A percentile compares a stretch with the other conserved stretches of the same genome.
phyloP scores from a whole-genome alignment of 1,284 basidiomycete genomes.

The Gomphus bonarii region DNA sequence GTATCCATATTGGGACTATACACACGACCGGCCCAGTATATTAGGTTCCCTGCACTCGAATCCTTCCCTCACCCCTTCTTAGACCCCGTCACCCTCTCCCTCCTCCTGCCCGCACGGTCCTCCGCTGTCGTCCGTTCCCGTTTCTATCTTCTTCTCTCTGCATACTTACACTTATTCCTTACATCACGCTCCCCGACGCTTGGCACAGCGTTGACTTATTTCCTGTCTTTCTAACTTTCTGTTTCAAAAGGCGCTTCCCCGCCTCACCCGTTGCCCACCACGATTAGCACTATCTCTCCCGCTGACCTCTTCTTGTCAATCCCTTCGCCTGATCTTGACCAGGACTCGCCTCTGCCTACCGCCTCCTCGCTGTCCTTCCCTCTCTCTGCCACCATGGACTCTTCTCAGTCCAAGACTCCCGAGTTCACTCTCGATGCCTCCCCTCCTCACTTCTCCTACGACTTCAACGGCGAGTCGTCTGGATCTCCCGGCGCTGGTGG shows the following conservation, averaged over 20 bases:
- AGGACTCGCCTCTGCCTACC: not conserved
- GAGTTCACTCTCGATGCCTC: conserved; percentile 6
- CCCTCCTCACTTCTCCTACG: conserved; percentile 5
- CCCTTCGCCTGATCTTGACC: not conserved
- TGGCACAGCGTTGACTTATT: not conserved
- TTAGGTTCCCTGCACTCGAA: not conserved
- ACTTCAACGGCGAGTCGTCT: conserved; percentile 2
- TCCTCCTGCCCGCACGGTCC: not conserved
- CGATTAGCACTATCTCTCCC: conserved; percentile 8
- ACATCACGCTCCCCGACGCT: not conserved
- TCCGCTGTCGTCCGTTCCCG: not conserved
- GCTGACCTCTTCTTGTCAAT: conserved; percentile 5
- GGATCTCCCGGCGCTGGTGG: not conserved
- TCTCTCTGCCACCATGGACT: conserved; percentile 1
- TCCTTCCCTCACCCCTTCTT: not conserved
- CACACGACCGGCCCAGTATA: not conserved
- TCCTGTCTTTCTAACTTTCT: not conserved
- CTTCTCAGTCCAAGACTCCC: conserved; percentile 3
- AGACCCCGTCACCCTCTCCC: not conserved
- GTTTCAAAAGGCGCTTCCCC: conserved; percentile 5
- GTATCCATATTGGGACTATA: not conserved
- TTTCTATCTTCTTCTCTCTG: conserved; percentile 1
- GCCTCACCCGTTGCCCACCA: conserved; percentile 9
- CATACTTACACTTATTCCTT: not conserved
- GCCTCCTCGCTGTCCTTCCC: conserved; percentile 1